Percentiles rank a stretch among this genome's conserved stretches.
Conservation (phyloP, 257 asterid species). For the Coffea eugenioides region DNA sequence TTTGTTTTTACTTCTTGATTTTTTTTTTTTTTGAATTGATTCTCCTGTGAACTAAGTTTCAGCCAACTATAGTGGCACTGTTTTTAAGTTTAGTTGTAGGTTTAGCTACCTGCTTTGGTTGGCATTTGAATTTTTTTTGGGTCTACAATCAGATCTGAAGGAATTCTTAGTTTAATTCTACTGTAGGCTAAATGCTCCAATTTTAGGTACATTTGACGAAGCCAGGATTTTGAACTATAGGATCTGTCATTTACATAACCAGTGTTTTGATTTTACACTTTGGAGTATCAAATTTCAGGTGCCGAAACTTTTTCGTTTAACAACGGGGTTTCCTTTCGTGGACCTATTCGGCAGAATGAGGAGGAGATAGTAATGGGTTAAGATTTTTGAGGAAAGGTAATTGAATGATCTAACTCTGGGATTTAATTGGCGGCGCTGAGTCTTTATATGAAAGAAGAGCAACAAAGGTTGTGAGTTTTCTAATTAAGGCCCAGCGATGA, state of each 20-base stretch:
- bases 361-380: background rate
- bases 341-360: conserved; percentile 13
- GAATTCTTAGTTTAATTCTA: conserved; percentile 14
- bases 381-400: conserved; percentile 23
- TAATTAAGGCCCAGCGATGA: conserved; percentile 46
- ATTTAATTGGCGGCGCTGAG: conserved; percentile 19
- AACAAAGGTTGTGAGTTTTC: conserved; percentile 16
- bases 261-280: background rate
- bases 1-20: conserved; percentile 1
- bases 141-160: conserved; percentile 54
- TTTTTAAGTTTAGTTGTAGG: background rate
- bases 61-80: conserved; percentile 11
- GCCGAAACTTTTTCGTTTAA: background rate
- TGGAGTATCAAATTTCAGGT: background rate
- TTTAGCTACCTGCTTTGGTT: background rate
- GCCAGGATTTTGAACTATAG: conserved; percentile 12
- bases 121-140: conserved; percentile 24
- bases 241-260: conserved; percentile 12
- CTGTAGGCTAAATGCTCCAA: background rate
- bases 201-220: conserved; percentile 10
- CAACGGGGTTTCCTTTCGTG: background rate
- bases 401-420: conserved; percentile 20
- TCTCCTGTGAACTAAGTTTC: conserved; percentile 16
- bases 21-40: conserved; percentile 4
- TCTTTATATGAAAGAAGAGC: conserved; percentile 33